phyloP scores from a whole-genome alignment of 2,329 filamentous ascomycete genomes.

The Coniella vitis region DNA sequence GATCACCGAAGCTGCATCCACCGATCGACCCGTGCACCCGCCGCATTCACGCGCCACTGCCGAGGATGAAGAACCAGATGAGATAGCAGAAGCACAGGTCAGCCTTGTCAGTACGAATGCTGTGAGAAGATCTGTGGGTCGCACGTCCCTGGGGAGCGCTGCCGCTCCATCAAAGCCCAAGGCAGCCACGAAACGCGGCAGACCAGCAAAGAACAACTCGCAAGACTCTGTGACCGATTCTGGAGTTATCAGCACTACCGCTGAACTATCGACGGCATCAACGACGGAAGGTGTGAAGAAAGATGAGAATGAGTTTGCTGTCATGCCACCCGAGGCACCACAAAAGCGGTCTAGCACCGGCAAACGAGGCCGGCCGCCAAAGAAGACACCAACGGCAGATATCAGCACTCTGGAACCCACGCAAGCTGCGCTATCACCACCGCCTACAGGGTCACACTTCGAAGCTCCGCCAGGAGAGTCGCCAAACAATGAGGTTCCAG shows the following conservation, averaged over 20 bases:
- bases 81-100: slow-evolving; percentile 29
- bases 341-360: slow-evolving; percentile 12
- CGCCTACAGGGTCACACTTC: neutral
- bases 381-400: slow-evolving; percentile 21
- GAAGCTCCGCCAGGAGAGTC: slow-evolving; percentile 10
- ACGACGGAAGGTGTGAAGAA: slow-evolving; percentile 18
- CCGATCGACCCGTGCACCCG: neutral
- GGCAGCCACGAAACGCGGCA: slow-evolving; percentile 11
- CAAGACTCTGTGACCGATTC: slow-evolving; percentile 14
- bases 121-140: slow-evolving; percentile 27
- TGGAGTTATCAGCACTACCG: neutral
- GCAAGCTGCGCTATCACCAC: neutral
- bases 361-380: slow-evolving; percentile 28
- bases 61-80: slow-evolving; percentile 22
- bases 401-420: neutral
- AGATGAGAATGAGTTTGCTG: slow-evolving; percentile 15
- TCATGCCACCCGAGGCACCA: slow-evolving; percentile 17
- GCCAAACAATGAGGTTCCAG: slow-evolving; percentile 7
- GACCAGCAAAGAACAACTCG: slow-evolving; percentile 8
- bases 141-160: slow-evolving; percentile 3
- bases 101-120: slow-evolving; percentile 36
- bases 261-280: slow-evolving; percentile 3
- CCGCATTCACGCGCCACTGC: slow-evolving; percentile 18
- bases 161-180: slow-evolving; percentile 4
- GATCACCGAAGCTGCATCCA: slow-evolving; percentile 5